Conservation (phyloP, 2,329 filamentous ascomycete species). For the Penicillium sp. region DNA sequence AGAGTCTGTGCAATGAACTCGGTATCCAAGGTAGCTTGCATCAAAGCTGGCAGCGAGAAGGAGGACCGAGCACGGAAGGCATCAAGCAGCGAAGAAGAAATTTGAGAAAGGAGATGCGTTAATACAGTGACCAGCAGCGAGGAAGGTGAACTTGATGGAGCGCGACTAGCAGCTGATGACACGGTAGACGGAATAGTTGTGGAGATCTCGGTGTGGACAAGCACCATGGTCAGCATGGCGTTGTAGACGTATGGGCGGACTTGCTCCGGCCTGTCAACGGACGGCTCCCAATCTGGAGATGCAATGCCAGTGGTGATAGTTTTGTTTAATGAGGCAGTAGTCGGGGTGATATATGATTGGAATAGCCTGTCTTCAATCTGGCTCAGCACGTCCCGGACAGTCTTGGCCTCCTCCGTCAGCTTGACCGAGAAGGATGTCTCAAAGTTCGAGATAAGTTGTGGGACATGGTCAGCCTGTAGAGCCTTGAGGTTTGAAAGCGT, state of each 20-base stretch:
- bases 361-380: slow-evolving; percentile 90
- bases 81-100: slow-evolving; percentile 68
- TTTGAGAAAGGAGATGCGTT: slow-evolving; percentile 74
- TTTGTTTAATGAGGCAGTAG: slow-evolving; percentile 57
- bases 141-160: slow-evolving; percentile 53
- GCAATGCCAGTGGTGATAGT: slow-evolving; percentile 66
- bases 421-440: slow-evolving; percentile 91
- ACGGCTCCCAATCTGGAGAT: slow-evolving; percentile 61
- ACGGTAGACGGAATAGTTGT: slow-evolving; percentile 62
- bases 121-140: slow-evolving; percentile 72
- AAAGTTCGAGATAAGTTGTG: slow-evolving; percentile 81
- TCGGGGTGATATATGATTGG: slow-evolving; percentile 77
- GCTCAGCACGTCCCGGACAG: slow-evolving; percentile 76
- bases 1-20: slow-evolving; percentile 95
- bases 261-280: slow-evolving; percentile 53
- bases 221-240: slow-evolving; percentile 71
- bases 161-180: slow-evolving; percentile 65
- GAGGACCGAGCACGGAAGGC: slow-evolving; percentile 60
- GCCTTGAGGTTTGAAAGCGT: slow-evolving; percentile 86
- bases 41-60: slow-evolving; percentile 72
- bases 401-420: slow-evolving; percentile 84
- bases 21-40: slow-evolving; percentile 95
- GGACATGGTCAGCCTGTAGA: slow-evolving; percentile 71
- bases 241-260: slow-evolving; percentile 86
- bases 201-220: slow-evolving; percentile 82